A percentile compares a stretch with the other conserved stretches of the same genome.
phyloP scores from a whole-genome alignment of 2,329 filamentous ascomycete genomes.

The Emmonsia crescens region DNA sequence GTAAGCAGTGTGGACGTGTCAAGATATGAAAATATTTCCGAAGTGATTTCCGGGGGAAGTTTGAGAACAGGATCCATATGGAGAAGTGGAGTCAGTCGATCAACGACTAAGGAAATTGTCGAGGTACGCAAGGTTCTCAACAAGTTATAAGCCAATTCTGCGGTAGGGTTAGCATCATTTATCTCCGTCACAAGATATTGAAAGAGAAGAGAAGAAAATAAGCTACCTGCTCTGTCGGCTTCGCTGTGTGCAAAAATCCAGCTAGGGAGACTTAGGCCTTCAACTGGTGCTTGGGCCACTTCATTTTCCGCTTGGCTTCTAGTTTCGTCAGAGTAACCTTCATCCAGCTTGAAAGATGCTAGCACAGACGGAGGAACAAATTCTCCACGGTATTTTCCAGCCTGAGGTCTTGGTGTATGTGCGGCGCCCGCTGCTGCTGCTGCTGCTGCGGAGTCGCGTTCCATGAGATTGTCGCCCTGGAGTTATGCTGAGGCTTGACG shows the following conservation, averaged over 20 bases:
- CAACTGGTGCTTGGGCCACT: constrained; percentile 26
- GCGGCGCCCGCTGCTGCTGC: constrained; percentile 16
- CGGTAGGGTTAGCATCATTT: neutral
- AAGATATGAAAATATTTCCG: constrained; percentile 79
- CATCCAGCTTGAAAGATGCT: constrained; percentile 56
- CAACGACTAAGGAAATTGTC: constrained; percentile 67
- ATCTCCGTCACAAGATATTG: neutral
- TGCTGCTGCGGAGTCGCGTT: constrained; percentile 16
- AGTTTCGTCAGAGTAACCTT: constrained; percentile 76
- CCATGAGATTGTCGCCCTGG: constrained; percentile 19
- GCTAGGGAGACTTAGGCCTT: constrained; percentile 39
- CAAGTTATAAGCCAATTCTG: constrained; percentile 71
- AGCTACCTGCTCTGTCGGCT: constrained; percentile 44
- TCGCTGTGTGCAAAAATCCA: constrained; percentile 47
- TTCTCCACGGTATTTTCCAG: constrained; percentile 18
- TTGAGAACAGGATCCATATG: constrained; percentile 86
- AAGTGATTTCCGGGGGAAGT: constrained; percentile 81
- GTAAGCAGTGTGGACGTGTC: constrained; percentile 69
- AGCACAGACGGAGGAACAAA: constrained; percentile 22
- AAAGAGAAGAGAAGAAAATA: neutral
- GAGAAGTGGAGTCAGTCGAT: constrained; percentile 67
- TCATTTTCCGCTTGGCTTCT: constrained; percentile 37
- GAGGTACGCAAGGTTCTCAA: constrained; percentile 70
- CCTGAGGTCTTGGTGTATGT: constrained; percentile 19
- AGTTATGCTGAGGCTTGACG: neutral